Evolutionary conservation across 73 alveolate species (phyloP), one percentile per base, ranked within the genome.

Genomic region (Paramecium pentaurelia): DNA sequence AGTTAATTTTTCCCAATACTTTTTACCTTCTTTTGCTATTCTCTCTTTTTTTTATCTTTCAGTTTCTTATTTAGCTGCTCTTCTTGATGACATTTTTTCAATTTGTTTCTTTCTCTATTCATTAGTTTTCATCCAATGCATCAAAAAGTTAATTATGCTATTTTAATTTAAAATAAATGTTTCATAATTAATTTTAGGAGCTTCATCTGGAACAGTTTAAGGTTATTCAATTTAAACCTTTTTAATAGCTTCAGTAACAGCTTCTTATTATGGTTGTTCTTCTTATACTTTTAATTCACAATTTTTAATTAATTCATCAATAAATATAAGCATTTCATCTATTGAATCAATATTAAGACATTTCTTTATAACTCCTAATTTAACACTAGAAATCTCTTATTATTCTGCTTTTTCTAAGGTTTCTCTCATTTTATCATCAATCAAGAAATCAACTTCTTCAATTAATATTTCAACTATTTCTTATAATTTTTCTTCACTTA

Each of bases 41-140:
- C 97, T 49, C 32, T 96, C 99, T 92, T 96, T 97, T 92, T 93
- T 95, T 87, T 97, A 92, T 86, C 97, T 97, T 86, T 97, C 99
- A 68, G 97, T 96, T 58, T 95, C 97, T 89, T 96, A 95, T 93
- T 96, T 93, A 8, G 87, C 92, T 40, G 94, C 92, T 51, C 92
- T 68, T 47, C 87, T 92, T 25, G 97, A 93, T 7, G 86, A 51
- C 86, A 37, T 37, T 36, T 77, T 85, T 34, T 94, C 97, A 36
- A 95, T 95, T 51, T 86, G 92, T 92, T 91, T 86, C 42, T 93
- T 95, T 42, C 97, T 86, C 73, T 97, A 97, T 64, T 97, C 98
- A 58, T 95, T 73, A 36, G 92, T 88, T 34, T 49, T 88, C 86
- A 93, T 93, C 96, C 96, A 97, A 27, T 94, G 93, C 84, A 88